Percentiles rank a stretch among this genome's conserved stretches.
Conservation (phyloP, 2,329 filamentous ascomycete genomes). For the Fonsecaea monophora region DNA sequence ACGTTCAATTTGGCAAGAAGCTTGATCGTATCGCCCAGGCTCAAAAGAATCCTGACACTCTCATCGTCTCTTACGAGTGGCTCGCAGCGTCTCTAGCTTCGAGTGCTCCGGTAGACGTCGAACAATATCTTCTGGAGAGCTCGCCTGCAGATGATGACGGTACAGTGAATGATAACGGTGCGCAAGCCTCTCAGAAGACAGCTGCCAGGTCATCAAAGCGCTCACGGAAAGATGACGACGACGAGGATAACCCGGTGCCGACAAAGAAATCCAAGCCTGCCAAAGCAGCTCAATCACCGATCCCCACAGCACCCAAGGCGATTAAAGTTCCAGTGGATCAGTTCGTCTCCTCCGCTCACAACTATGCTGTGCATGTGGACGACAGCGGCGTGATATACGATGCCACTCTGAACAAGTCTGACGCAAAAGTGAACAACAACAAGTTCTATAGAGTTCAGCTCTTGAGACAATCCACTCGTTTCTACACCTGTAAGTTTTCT, state of each 20-base stretch:
- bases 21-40: slow-evolving; percentile 21
- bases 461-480: slow-evolving; percentile 46
- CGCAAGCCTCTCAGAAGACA: neutral
- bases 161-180: neutral
- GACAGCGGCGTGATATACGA: slow-evolving; percentile 73
- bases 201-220: slow-evolving; percentile 25
- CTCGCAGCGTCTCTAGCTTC: slow-evolving; percentile 27
- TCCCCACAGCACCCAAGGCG: slow-evolving; percentile 38
- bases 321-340: slow-evolving; percentile 61
- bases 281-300: slow-evolving; percentile 24
- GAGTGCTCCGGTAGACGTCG: slow-evolving; percentile 12
- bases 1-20: slow-evolving; percentile 48
- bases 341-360: slow-evolving; percentile 45
- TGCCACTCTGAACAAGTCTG: slow-evolving; percentile 79
- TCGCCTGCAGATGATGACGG: slow-evolving; percentile 3
- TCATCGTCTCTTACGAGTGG: slow-evolving; percentile 31
- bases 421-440: slow-evolving; percentile 57
- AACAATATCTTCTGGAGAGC: slow-evolving; percentile 21
- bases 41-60: slow-evolving; percentile 3
- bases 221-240: slow-evolving; percentile 25
- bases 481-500: slow-evolving; percentile 59
- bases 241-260: slow-evolving; percentile 16
- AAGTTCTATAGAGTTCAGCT: slow-evolving; percentile 72
- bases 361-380: slow-evolving; percentile 69
- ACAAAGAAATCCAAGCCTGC: slow-evolving; percentile 24